Percentiles rank a stretch among this genome's conserved stretches.
These are phyloP conservation scores for Neurospora hispaniola DNA, from an alignment of 495 filamentous ascomycete species.

Conservation along the genomic window DNA sequence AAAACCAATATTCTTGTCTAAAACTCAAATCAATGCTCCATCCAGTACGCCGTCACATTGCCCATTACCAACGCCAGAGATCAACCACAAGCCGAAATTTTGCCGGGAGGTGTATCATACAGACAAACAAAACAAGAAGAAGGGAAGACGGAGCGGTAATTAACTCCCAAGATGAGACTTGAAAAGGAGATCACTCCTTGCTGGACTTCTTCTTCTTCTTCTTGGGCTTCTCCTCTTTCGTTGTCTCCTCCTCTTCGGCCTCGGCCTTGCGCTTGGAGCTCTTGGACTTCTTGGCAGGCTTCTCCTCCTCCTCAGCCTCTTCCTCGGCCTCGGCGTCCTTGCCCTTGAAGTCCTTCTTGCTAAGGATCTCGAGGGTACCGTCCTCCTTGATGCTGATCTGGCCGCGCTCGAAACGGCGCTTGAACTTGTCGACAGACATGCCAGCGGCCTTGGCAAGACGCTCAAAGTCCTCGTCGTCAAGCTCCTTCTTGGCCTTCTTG, in stretches of 20 bases:
- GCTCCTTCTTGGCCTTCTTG: conserved; percentile 29
- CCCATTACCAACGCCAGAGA: conserved; percentile 25
- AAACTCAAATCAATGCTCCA: conserved; percentile 11
- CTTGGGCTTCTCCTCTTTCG: conserved; percentile 30
- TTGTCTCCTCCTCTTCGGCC: conserved; percentile 19
- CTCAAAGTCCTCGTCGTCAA: conserved; percentile 40
- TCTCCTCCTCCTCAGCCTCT: conserved; percentile 33
- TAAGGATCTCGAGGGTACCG: conserved; percentile 46
- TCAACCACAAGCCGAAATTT: conserved; percentile 13
- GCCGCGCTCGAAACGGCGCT: conserved; percentile 51
- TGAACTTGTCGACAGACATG: conserved; percentile 53
- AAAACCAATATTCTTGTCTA: conserved; percentile 4
- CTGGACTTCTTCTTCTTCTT: conserved; percentile 40
- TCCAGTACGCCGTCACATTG: conserved; percentile 17
- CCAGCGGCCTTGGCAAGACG: conserved; percentile 49
- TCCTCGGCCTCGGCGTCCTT: conserved; percentile 46
- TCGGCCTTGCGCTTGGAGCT: conserved; percentile 35
- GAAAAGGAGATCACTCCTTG: conserved; percentile 20
- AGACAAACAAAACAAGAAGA: conserved; percentile 15
- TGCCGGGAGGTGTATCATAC: conserved; percentile 28
- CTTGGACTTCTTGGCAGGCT: conserved; percentile 25
- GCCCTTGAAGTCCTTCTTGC: conserved; percentile 59
- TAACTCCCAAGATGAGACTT: conserved; percentile 1
- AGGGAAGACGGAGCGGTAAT: background rate
- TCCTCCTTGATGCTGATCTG: conserved; percentile 49